Evolutionary conservation across 768 basidiomycete genomes (phyloP).

Genomic region (Leccinellum luteum): DNA sequence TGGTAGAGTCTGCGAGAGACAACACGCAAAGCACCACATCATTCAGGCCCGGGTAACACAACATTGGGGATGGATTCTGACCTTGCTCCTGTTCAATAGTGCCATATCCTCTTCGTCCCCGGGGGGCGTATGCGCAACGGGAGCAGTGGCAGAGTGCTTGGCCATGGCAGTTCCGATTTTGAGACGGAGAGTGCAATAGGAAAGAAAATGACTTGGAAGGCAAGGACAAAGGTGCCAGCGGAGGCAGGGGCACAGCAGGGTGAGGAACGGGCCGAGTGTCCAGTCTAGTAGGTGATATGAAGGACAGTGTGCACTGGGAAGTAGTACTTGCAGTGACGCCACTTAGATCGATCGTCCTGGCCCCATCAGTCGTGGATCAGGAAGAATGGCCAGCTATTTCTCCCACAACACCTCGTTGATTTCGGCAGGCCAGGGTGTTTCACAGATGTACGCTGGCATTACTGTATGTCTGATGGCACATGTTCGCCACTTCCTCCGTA

Average conservation of each 20-base stretch:
- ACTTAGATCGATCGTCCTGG: constrained; percentile 11
- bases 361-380: neutral
- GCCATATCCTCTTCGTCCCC: neutral
- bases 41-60: constrained; percentile 6
- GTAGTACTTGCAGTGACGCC: neutral
- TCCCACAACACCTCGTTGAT: constrained; percentile 18
- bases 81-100: constrained; percentile 7
- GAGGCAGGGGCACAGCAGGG: neutral
- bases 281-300: constrained; percentile 9
- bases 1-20: neutral
- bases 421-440: constrained; percentile 4
- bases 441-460: neutral
- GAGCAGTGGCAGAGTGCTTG: constrained; percentile 2
- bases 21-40: neutral
- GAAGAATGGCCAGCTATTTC: neutral
- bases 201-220: neutral
- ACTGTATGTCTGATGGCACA: too few species aligned
- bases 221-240: neutral
- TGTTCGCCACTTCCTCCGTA: too few species aligned
- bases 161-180: neutral
- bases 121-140: neutral
- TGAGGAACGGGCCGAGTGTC: constrained; percentile 1
- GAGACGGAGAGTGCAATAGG: neutral
- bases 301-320: neutral
- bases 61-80: neutral